Evolutionary conservation across 768 basidiomycete genomes (phyloP).

Genomic region (Sarcomyxa edulis): DNA sequence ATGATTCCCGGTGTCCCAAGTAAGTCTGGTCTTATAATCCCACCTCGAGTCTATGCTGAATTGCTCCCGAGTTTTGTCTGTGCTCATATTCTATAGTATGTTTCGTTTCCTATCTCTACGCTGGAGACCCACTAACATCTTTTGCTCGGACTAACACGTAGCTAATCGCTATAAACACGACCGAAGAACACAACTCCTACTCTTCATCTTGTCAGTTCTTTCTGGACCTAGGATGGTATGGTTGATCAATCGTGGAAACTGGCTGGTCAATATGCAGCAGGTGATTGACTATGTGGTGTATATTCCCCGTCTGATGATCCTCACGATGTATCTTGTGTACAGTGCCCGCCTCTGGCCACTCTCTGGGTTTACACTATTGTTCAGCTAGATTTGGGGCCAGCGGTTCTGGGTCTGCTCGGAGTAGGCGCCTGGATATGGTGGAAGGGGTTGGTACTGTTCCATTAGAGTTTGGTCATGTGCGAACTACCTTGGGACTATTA

Average conservation of each 20-base stretch:
- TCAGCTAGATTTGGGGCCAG: slow-evolving; percentile 61
- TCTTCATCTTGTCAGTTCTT: slow-evolving; percentile 54
- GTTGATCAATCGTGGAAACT: slow-evolving; percentile 63
- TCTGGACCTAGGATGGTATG: slow-evolving; percentile 68
- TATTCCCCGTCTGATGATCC: neutral
- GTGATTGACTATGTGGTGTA: slow-evolving; percentile 26
- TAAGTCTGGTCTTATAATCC: slow-evolving; percentile 32
- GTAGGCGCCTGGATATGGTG: slow-evolving; percentile 61
- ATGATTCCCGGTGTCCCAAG: slow-evolving; percentile 70
- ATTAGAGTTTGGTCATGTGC: too few relatives aligned
- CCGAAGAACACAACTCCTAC: slow-evolving; percentile 43
- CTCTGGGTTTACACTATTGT: slow-evolving; percentile 74
- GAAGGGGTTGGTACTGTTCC: slow-evolving; percentile 51
- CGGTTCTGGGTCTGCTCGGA: slow-evolving; percentile 47
- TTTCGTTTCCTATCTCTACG: slow-evolving; percentile 2
- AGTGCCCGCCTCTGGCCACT: slow-evolving; percentile 77
- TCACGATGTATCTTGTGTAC: slow-evolving; percentile 4
- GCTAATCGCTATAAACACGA: slow-evolving; percentile 63
- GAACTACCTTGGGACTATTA: too few relatives aligned
- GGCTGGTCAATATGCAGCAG: slow-evolving; percentile 71
- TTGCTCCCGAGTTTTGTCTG: slow-evolving; percentile 48
- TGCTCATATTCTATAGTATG: slow-evolving; percentile 77
- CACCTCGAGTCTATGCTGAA: neutral
- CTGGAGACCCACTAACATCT: neutral
- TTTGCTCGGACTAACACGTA: slow-evolving; percentile 23